Evolutionary conservation across 192 early-diverging fungal genomes (phyloP).

Genomic region (Coemansia sp.): DNA sequence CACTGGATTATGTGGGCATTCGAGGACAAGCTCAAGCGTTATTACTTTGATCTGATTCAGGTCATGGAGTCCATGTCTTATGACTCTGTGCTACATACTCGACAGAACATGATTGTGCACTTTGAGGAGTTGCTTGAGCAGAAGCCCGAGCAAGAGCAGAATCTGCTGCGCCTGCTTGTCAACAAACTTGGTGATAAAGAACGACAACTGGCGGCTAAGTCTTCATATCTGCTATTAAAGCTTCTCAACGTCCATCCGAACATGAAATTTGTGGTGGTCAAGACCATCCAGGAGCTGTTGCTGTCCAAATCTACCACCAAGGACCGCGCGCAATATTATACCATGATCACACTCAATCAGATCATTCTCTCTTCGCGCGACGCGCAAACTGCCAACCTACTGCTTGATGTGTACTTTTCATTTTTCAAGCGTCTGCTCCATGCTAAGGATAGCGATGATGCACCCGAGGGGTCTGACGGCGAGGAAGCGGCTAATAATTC

Average conservation of each 20-base stretch:
- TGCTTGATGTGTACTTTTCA: constrained; percentile 89
- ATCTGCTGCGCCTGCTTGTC: constrained; percentile 84
- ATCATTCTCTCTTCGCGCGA: constrained; percentile 79
- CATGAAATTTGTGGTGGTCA: constrained; percentile 87
- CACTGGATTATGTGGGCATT: constrained; percentile 92
- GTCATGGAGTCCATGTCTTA: constrained; percentile 83
- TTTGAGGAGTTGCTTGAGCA: constrained; percentile 74
- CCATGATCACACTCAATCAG: constrained; percentile 89
- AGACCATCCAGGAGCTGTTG: constrained; percentile 84
- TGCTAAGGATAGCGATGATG: constrained; percentile 53
- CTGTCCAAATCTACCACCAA: constrained; percentile 66
- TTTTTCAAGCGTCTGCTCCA: constrained; percentile 84
- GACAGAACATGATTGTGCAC: constrained; percentile 74
- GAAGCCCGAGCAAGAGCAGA: constrained; percentile 97
- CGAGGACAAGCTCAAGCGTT: constrained; percentile 90
- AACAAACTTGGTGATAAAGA: constrained; percentile 96
- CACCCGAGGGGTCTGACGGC: constrained; percentile 49
- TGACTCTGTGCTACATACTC: constrained; percentile 83
- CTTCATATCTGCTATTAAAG: constrained; percentile 73
- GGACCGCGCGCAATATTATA: constrained; percentile 87
- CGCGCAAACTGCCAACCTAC: constrained; percentile 70
- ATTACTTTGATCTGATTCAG: constrained; percentile 88
- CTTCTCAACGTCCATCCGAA: constrained; percentile 72
- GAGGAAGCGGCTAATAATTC: constrained; percentile 54
- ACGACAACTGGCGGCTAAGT: constrained; percentile 82